These are phyloP conservation scores for Rhodotorula paludigena DNA, from an alignment of 768 basidiomycete species.

Conservation along the genomic window DNA sequence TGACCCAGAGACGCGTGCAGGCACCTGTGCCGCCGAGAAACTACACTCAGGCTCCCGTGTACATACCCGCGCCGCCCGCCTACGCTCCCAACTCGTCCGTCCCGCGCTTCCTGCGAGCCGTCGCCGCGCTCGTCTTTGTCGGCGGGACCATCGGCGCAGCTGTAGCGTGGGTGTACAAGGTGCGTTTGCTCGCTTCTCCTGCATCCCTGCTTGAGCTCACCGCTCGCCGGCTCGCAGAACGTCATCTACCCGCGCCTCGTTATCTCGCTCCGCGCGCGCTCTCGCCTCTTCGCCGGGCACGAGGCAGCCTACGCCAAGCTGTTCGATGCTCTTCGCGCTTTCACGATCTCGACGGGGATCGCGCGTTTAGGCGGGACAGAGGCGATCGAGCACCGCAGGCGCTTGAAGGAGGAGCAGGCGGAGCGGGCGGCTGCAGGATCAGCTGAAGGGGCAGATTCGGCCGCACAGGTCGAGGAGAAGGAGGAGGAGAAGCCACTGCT, in stretches of 20 bases:
- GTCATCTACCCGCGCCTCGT: slow-evolving; percentile 28
- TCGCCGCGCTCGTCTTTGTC: slow-evolving; percentile 18
- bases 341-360: not conserved
- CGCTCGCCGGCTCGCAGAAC: not conserved
- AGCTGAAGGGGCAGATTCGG: not conserved
- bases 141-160: slow-evolving; percentile 13
- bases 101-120: slow-evolving; percentile 18
- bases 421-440: not conserved
- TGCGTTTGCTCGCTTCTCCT: not conserved
- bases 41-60: slow-evolving; percentile 31
- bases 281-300: not conserved
- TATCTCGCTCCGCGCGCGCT: slow-evolving; percentile 14
- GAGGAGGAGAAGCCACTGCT: slow-evolving; percentile 1
- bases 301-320: not conserved
- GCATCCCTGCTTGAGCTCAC: not conserved
- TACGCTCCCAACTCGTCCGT: slow-evolving; percentile 32
- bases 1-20: slow-evolving; percentile 10
- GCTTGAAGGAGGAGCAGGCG: not conserved
- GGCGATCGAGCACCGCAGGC: slow-evolving; percentile 1
- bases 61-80: slow-evolving; percentile 16
- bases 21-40: slow-evolving; percentile 32
- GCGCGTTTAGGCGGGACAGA: slow-evolving; percentile 4
- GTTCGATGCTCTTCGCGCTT: not conserved
- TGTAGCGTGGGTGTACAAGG: slow-evolving; percentile 28
- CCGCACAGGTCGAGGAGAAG: not conserved